These are phyloP conservation scores for Quercus tomentella DNA, from an alignment of 331 rosid genomes.

Conservation along the genomic window DNA sequence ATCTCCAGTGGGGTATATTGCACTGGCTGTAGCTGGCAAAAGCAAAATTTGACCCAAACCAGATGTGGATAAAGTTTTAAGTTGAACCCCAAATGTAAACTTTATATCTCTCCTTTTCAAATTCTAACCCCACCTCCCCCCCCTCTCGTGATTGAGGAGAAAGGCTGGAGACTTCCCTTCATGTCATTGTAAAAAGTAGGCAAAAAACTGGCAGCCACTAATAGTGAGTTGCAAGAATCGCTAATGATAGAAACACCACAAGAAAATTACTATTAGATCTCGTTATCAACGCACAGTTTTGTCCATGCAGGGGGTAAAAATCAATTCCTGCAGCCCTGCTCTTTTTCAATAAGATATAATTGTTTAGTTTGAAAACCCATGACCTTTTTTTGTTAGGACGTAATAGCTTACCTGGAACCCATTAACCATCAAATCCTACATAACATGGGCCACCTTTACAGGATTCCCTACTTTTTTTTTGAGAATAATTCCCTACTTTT, in stretches of 20 bases:
- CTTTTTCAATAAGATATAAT: background rate
- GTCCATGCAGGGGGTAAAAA: background rate
- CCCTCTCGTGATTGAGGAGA: slow-evolving; percentile 4
- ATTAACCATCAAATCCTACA: background rate
- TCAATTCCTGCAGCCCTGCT: background rate
- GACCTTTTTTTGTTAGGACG: background rate
- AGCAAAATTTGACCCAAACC: no score
- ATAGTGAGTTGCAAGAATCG: no score
- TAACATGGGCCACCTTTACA: background rate
- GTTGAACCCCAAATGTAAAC: no score
- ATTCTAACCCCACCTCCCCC: no score
- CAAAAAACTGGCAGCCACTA: no score
- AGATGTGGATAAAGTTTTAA: no score
- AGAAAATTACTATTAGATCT: background rate
- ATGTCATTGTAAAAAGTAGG: no score
- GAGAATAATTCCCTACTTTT: background rate
- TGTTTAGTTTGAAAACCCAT: background rate
- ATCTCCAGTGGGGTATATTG: no score
- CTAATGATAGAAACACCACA: no score
- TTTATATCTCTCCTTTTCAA: no score
- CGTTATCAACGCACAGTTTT: background rate
- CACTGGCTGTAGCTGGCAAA: no score
- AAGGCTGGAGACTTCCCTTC: background rate
- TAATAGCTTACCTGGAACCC: slow-evolving; percentile 2
- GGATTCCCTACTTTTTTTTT: background rate